Conservation (phyloP, 106 monocot species). For the Agapanthus africanus region DNA sequence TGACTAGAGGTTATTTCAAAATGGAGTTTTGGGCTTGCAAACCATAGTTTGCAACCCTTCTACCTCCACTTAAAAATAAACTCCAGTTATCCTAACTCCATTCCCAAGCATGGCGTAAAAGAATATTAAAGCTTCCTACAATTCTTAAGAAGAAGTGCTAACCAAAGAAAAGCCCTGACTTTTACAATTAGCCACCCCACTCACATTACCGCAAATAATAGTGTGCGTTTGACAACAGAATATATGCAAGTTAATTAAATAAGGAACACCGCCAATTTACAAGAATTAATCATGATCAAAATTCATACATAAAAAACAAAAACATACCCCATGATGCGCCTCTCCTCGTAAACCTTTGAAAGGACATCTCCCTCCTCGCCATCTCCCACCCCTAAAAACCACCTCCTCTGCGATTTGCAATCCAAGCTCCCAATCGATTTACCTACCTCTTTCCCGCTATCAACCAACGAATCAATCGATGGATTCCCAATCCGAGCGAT, state of each 20-base stretch:
- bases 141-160: too few species aligned
- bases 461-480: constrained; percentile 1
- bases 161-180: too few species aligned
- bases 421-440: constrained; percentile 6
- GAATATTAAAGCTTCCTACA: not conserved
- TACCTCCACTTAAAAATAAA: too few species aligned
- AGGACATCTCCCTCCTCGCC: constrained; percentile 79
- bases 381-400: constrained; percentile 82
- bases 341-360: constrained; percentile 68
- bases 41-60: too few species aligned
- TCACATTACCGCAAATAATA: too few species aligned
- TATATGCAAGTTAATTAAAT: not conserved
- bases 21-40: too few species aligned
- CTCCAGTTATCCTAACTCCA: too few species aligned
- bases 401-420: constrained; percentile 31
- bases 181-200: not conserved
- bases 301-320: not conserved
- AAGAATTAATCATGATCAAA: not conserved
- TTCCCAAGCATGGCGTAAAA: too few species aligned
- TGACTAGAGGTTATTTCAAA: too few species aligned
- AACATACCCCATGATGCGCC: constrained; percentile 66
- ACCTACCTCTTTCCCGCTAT: not conserved
- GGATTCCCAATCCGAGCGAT: constrained; percentile 5
- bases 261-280: not conserved
- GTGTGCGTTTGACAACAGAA: not conserved